phyloP scores from a whole-genome alignment of 2,329 filamentous ascomycete genomes.

The Grosmannia clavigera region DNA sequence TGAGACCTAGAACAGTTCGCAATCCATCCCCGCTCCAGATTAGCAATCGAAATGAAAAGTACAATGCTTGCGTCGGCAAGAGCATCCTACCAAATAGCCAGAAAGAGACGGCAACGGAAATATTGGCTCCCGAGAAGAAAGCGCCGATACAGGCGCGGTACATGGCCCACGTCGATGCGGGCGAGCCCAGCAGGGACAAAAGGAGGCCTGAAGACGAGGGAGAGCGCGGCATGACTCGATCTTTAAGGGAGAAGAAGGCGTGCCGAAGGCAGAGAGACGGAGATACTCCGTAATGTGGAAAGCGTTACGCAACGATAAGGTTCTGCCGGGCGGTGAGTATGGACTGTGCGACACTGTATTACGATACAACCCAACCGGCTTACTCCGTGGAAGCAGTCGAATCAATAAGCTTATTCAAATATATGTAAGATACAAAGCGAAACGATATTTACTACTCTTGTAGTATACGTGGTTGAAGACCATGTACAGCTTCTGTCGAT shows the following conservation, averaged over 20 bases:
- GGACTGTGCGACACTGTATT: not conserved
- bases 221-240: slow-evolving; percentile 20
- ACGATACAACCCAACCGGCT: not conserved
- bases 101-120: slow-evolving; percentile 65
- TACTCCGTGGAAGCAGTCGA: not conserved
- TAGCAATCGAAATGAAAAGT: not conserved
- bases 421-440: too few relatives aligned
- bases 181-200: slow-evolving; percentile 45
- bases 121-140: slow-evolving; percentile 55
- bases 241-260: not conserved
- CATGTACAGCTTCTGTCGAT: not conserved
- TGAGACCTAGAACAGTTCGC: slow-evolving; percentile 46
- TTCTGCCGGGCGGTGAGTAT: slow-evolving; percentile 9
- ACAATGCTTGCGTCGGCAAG: not conserved
- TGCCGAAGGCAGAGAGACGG: not conserved
- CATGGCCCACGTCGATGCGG: slow-evolving; percentile 57
- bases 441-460: too few relatives aligned
- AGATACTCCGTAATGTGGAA: too few relatives aligned
- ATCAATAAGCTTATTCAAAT: not conserved
- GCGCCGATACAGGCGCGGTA: slow-evolving; percentile 54
- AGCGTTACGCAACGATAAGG: slow-evolving; percentile 3
- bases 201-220: slow-evolving; percentile 29
- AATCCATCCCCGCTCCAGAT: not conserved
- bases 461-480: too few relatives aligned
- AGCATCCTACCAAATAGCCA: slow-evolving; percentile 71